Percentiles rank a stretch among this genome's conserved stretches.
phyloP scores from a whole-genome alignment of 305 asterid species.

The Solanum aculeatissimum region DNA sequence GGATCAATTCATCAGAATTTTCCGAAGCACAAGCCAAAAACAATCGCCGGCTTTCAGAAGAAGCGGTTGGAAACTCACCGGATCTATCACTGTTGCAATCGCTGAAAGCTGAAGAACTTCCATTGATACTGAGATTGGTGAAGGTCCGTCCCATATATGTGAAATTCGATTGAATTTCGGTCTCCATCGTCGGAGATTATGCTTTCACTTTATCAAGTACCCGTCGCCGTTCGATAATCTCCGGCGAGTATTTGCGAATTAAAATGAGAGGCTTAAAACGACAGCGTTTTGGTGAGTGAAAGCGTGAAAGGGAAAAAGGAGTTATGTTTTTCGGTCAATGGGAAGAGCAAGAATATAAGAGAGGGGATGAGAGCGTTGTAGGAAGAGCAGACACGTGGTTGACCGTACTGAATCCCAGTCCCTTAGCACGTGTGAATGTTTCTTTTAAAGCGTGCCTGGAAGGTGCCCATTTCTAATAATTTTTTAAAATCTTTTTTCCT shows the following conservation, averaged over 20 bases:
- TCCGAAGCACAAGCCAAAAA: constrained; percentile 57
- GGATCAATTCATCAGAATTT: constrained; percentile 55
- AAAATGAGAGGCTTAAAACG: constrained; percentile 2
- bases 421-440: constrained; percentile 59
- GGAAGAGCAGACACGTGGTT: constrained; percentile 47
- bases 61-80: constrained; percentile 70
- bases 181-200: constrained; percentile 27
- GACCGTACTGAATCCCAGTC: constrained; percentile 39
- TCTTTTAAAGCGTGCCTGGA: constrained; percentile 50
- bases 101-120: constrained; percentile 71
- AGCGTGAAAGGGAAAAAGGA: not conserved
- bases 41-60: constrained; percentile 62
- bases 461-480: constrained; percentile 5
- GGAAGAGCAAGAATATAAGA: constrained; percentile 23
- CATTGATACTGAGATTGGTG: constrained; percentile 34
- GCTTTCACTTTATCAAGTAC: not conserved
- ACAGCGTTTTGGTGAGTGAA: constrained; percentile 10
- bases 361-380: not conserved
- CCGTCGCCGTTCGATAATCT: not conserved
- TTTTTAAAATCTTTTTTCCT: no score
- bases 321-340: not conserved
- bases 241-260: not conserved
- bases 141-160: constrained; percentile 55
- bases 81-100: constrained; percentile 93
- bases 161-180: constrained; percentile 35